These are phyloP conservation scores for Cryptomeria japonica DNA, from an alignment of 75 land plant genomes.

Conservation along the genomic window DNA sequence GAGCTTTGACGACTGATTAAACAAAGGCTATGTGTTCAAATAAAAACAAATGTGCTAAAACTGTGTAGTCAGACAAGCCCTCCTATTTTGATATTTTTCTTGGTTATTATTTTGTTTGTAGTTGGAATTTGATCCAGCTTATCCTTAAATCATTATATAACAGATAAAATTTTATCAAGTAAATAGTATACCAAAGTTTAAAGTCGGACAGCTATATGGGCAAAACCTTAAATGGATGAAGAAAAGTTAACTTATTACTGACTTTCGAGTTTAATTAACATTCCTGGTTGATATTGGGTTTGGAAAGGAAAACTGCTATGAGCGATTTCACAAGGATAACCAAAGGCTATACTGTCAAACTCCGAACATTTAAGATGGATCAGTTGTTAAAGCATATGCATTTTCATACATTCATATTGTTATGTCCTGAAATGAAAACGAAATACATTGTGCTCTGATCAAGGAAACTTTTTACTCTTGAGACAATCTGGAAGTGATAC, in stretches of 20 bases:
- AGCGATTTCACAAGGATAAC: background rate
- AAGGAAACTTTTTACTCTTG: background rate
- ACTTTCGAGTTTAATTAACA: background rate
- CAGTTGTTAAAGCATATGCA: background rate
- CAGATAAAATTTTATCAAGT: background rate
- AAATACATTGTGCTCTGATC: background rate
- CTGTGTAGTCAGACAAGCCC: background rate
- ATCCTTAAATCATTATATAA: background rate
- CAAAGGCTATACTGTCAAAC: background rate
- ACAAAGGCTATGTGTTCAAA: background rate
- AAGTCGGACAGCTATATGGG: background rate
- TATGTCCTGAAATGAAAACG: background rate
- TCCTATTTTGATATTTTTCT: background rate
- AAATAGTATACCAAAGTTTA: background rate
- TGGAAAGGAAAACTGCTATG: background rate
- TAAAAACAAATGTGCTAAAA: background rate
- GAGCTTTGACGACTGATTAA: background rate
- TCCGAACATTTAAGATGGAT: background rate
- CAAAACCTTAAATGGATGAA: background rate
- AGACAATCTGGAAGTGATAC: background rate
- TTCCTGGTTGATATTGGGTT: background rate
- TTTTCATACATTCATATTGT: background rate
- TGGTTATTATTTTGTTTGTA: background rate
- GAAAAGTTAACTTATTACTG: background rate
- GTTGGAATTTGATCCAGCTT: too few relatives aligned